Conservation (phyloP, 2,329 filamentous ascomycete species). For the Trichoderma pleuroti region DNA sequence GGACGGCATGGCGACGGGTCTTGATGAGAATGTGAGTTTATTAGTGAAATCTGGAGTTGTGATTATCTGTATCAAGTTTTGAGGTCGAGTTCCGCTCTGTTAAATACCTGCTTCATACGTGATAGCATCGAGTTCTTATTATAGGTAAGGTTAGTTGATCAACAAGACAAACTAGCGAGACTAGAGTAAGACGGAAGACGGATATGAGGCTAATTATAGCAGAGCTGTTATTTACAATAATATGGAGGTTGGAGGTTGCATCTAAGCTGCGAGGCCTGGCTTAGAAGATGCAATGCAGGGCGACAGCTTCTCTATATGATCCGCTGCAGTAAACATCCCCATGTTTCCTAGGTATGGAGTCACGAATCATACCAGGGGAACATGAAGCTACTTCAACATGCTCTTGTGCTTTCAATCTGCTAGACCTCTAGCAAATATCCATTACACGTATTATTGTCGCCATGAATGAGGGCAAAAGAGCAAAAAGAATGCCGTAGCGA, state of each 20-base stretch:
- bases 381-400: neutral
- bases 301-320: neutral
- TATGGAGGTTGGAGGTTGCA: neutral
- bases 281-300: neutral
- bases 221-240: neutral
- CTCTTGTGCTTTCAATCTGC: neutral
- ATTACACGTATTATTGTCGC: neutral
- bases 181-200: neutral
- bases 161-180: neutral
- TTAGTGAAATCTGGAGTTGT: neutral
- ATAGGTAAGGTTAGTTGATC: neutral
- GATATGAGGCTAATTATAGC: neutral
- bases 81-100: neutral
- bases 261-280: neutral
- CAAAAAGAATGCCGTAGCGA: neutral
- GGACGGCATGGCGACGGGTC: neutral
- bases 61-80: neutral
- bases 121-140: neutral
- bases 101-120: neutral
- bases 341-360: neutral
- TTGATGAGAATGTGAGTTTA: neutral
- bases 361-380: neutral
- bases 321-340: neutral
- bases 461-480: neutral
- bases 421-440: neutral